phyloP scores from a whole-genome alignment of 345 rosid genomes.

The Eucalyptus cloeziana region DNA sequence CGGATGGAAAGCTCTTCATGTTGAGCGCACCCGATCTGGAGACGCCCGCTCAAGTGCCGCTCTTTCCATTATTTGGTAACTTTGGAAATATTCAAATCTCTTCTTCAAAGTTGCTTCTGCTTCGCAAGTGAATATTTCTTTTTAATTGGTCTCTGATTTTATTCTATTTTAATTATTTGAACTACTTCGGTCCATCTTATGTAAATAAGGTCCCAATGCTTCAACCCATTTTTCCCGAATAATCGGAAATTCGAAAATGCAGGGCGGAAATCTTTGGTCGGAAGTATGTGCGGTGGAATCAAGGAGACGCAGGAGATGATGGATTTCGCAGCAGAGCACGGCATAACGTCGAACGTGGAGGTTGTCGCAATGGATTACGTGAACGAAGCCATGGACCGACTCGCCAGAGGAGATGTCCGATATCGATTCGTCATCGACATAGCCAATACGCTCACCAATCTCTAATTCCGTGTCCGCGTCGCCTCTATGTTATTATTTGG shows the following conservation, averaged over 20 bases:
- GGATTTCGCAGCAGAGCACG: slow-evolving; percentile 1
- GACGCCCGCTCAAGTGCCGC: neutral
- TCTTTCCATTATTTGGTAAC: neutral
- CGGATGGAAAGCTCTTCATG: slow-evolving; percentile 8
- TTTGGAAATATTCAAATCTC: neutral
- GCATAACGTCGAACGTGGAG: slow-evolving; percentile 2
- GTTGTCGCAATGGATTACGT: slow-evolving; percentile 5
- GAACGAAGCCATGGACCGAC: slow-evolving; percentile 3
- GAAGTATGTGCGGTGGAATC: slow-evolving; percentile 1
- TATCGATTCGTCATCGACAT: slow-evolving; percentile 13
- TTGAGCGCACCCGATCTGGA: neutral
- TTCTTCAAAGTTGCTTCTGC: neutral
- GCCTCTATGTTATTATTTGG: neutral
- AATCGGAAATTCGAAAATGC: neutral
- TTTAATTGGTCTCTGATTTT: neutral
- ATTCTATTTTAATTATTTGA: neutral
- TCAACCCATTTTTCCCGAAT: neutral
- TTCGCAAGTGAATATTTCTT: neutral
- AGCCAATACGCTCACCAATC: neutral
- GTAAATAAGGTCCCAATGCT: neutral
- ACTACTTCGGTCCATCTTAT: neutral
- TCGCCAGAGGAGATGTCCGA: neutral
- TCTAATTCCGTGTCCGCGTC: neutral
- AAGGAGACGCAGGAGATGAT: slow-evolving; percentile 22
- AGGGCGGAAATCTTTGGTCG: slow-evolving; percentile 5